These are phyloP conservation scores for Fusarium algeriense DNA, from an alignment of 2,329 filamentous ascomycete species.

Conservation along the genomic window DNA sequence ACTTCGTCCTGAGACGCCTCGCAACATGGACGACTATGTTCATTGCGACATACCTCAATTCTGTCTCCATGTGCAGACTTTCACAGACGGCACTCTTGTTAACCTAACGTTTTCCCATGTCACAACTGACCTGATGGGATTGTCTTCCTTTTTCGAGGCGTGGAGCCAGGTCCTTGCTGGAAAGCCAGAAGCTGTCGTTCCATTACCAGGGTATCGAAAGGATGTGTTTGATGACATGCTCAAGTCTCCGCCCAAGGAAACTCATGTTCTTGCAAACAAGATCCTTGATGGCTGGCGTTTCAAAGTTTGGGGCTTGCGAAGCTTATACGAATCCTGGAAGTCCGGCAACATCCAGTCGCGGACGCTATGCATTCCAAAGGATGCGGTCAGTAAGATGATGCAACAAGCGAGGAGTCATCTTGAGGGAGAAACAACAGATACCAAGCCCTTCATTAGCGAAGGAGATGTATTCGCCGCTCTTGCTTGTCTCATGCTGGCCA, in stretches of 20 bases:
- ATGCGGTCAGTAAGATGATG: background rate
- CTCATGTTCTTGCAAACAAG: constrained; percentile 7
- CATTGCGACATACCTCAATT: constrained; percentile 19
- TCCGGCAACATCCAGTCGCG: constrained; percentile 6
- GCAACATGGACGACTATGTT: constrained; percentile 19
- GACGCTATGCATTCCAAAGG: constrained; percentile 14
- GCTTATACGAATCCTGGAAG: constrained; percentile 18
- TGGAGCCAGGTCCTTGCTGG: constrained; percentile 20
- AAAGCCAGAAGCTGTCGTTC: background rate
- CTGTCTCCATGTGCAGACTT: constrained; percentile 21
- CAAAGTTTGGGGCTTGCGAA: constrained; percentile 12
- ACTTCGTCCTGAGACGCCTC: constrained; percentile 6
- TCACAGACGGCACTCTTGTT: constrained; percentile 25
- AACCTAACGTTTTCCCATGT: constrained; percentile 20
- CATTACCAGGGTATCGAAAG: constrained; percentile 7
- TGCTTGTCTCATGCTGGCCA: constrained; percentile 4
- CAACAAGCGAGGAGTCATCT: background rate
- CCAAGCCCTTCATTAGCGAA: background rate
- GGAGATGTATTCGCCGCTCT: constrained; percentile 18
- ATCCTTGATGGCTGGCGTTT: constrained; percentile 21
- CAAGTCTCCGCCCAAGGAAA: background rate
- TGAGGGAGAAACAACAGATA: rapidly evolving
- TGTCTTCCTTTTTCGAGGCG: constrained; percentile 19
- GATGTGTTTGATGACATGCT: constrained; percentile 5
- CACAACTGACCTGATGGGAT: constrained; percentile 19